Evolutionary conservation across 2,329 filamentous ascomycete species (phyloP), one percentile per base, ranked within the genome.

Genomic region (Penicillium capsulatum): DNA sequence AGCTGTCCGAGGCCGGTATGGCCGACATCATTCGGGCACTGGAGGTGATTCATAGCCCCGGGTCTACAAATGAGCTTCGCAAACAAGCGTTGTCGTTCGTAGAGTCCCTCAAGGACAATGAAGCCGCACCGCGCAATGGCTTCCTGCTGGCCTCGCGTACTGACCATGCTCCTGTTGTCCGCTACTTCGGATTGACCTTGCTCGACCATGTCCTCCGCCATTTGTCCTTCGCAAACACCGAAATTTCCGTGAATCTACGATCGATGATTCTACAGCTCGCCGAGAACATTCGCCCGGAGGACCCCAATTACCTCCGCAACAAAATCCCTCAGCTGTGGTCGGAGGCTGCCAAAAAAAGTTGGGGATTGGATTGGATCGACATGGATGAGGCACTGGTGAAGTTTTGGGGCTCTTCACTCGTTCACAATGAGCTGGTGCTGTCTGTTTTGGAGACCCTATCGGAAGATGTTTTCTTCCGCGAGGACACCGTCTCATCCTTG

Each of bases 291-390:
- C 74, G 79, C 4, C 76, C 76, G 31, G 76, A 81, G 14, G 91
- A 97, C 60, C 86, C 88, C 2, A 65, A 77, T 20, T 98, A 90
- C 61, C 72, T 96, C 50, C 79, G 91, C 53, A 97, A 94, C 73
- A 98, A 98, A 70, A 83, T 92, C 22, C 88, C 87, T 17, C 85
- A 94, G 66, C 70, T 98, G 46, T 98, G 92, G 92, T 86, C 90
- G 6, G 92, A 97, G 65, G 75, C 95, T 37, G 89, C 90, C 28
- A 97, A 97, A 71, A 79, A 91, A 55, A 86, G 81, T 60, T 98
- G 92, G 92, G 87, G 77, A n/a, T 75, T 80, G 20, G 85, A 92
- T 46, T 98, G 94, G 92, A 81, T 85, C 72, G 82, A 94, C 59
- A 95, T 98, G 91, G 94, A 98, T 63, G 70, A 81, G 48, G 75